Base-by-base conservation (phyloP, 2,329 filamentous ascomycete species). In the Penicillium hesseltinei region DNA sequence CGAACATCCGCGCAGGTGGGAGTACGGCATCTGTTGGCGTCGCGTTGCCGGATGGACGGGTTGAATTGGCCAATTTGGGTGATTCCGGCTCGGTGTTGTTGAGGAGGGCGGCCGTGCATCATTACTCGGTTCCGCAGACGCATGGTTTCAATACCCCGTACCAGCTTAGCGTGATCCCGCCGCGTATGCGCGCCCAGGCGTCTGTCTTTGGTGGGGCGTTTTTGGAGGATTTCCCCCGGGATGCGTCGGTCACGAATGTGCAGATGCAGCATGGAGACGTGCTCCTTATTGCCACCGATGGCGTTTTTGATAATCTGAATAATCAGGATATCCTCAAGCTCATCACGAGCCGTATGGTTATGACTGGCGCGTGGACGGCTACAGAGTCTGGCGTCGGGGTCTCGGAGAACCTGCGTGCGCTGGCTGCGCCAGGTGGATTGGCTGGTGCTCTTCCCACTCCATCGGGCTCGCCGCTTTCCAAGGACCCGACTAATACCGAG, bases 141-240 rank as follows among this genome's bases (percentile, higher is more conserved):
- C 94, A 99, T 74, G 92, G 88, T 43, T 99, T 99, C 82, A 99
- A 99, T 75, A 97, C 94, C 0, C 94, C 94, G 0, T 99, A 90
- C 71, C 94, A 99, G 74, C 84, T 99, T 40, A 93, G 91, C 53
- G 87, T 96, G 52, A 88, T 97, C 8, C 93, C 94, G 0, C 84
- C 88, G 4, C 85, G 84, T 66, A 88, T 96, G 76, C 83, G 91
- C 56, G 84, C 86, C 23, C 90, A 94, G 67, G 88, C 92, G 67
- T 85, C 87, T 13, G 85, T 91, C 29, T 97, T 96, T 73, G 93
- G 93, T 21, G 91, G 91, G 44, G 81, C 84, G 2, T 89, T 89
- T 61, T 84, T 96, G 27, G 88, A 88, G 71, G 94, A 99, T 75
- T 82, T 88, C 56, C 94, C 94, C 13, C 84, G 85, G 62, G 91